These are phyloP conservation scores for Tuber borchii DNA, from an alignment of 495 filamentous ascomycete species.

Conservation along the genomic window DNA sequence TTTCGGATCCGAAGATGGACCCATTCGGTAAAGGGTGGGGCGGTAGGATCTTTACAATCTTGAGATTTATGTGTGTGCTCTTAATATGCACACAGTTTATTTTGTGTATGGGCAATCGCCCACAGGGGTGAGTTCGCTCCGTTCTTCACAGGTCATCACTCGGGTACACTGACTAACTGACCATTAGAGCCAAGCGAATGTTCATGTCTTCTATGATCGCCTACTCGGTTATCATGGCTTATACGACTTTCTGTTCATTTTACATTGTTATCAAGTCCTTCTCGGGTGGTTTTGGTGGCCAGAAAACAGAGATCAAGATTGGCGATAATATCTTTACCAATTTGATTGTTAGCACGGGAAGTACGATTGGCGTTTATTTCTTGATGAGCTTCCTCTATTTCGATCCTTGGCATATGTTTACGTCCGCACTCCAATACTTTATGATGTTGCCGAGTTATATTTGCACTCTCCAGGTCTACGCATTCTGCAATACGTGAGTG, in stretches of 20 bases:
- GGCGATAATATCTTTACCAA: slow-evolving; percentile 90
- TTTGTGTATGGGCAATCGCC: slow-evolving; percentile 94
- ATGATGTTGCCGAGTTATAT: slow-evolving; percentile 86
- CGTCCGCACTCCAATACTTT: slow-evolving; percentile 87
- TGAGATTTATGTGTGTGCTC: slow-evolving; percentile 77
- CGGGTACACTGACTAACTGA: slow-evolving; percentile 13
- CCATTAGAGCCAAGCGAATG: slow-evolving; percentile 67
- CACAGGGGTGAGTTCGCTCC: slow-evolving; percentile 62
- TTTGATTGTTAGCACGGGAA: slow-evolving; percentile 79
- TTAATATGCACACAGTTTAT: slow-evolving; percentile 95
- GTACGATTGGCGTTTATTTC: slow-evolving; percentile 91
- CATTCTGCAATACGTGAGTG: slow-evolving; percentile 82
- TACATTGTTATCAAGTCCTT: slow-evolving; percentile 82
- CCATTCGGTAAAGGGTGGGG: slow-evolving; percentile 85
- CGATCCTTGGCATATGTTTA: slow-evolving; percentile 99
- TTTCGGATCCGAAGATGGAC: slow-evolving; percentile 71
- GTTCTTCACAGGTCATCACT: background rate
- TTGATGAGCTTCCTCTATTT: slow-evolving; percentile 92
- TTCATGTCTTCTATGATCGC: slow-evolving; percentile 80
- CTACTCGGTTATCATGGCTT: slow-evolving; percentile 90
- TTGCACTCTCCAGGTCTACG: slow-evolving; percentile 95
- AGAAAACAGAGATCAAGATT: slow-evolving; percentile 48
- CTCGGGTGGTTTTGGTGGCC: slow-evolving; percentile 46
- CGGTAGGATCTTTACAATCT: slow-evolving; percentile 72
- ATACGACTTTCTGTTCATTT: slow-evolving; percentile 79